Evolutionary conservation across 148 eudicot genomes (phyloP), one percentile per base, ranked within the genome.

Genomic region (Chenopodium suecicum): DNA sequence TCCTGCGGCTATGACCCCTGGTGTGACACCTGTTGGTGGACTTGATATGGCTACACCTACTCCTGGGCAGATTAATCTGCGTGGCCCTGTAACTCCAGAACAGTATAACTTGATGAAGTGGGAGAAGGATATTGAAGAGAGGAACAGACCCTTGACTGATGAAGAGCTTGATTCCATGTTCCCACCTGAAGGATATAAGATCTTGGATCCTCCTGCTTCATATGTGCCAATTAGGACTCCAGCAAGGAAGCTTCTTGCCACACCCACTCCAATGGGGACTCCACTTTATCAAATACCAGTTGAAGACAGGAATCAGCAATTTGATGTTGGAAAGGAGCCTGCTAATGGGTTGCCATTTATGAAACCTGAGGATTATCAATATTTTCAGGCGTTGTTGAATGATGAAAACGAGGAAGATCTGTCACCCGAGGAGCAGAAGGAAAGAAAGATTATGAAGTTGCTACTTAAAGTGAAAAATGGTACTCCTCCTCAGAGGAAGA

Each of bases 131-230:
- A 95, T 95, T 70, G 97, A 95, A 81, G 99, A 93, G 66, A 92
- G 99, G 77, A 95, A 93, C 82, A 90, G 98, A 34, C 98, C 98
- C 1, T 82, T 95, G 85, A 93, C 94, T 17, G 99, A 95, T 87
- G 99, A 93, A 85, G 99, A 95, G 85, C 92, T 95, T 1, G 99
- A 95, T 89, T 82, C 94, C 1, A 95, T 95, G 93, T 93, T 95
- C 80, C 97, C 98, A 0, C 70, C 89, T 71, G 99, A 93, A 81
- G 99, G 98, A 27, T 95, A 95, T 66, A 92, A 89, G 92, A 85
- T 95, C 76, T 85, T 95, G 87, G 99, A 95, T 4, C 97, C 94
- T n/a, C 98, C 99, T 29, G 85, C 97, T n/a, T 83, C 94, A 2
- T 95, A 95, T 84, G 94, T 92, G 60, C 99, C 99, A 4, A 93